A percentile compares a stretch with the other conserved stretches of the same genome.
phyloP scores from a whole-genome alignment of 345 rosid species.

The Dovyalis caffra region DNA sequence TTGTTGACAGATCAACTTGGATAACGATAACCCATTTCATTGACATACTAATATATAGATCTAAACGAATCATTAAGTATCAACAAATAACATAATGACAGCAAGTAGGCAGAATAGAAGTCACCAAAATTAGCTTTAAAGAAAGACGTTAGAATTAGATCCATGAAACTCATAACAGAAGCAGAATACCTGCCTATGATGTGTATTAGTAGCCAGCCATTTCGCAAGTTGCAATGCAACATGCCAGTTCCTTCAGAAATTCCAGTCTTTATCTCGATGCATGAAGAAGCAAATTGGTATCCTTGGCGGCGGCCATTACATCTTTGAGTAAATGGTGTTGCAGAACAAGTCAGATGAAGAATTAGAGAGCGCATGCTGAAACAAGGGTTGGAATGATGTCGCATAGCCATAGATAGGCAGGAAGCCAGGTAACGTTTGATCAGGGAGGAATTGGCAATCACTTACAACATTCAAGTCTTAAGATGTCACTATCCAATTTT shows the following conservation, averaged over 20 bases:
- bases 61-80: conserved; percentile 6
- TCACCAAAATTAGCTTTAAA: conserved; percentile 19
- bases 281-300: conserved; percentile 23
- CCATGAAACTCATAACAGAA: conserved; percentile 33
- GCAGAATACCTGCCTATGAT: conserved; percentile 59
- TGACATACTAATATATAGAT: background rate
- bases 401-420: background rate
- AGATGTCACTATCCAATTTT: conserved; percentile 4
- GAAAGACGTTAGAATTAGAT: conserved; percentile 21
- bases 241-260: conserved; percentile 26
- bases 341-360: conserved; percentile 7
- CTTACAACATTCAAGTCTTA: conserved; percentile 1
- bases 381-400: background rate
- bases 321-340: conserved; percentile 17
- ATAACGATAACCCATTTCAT: background rate
- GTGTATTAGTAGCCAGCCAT: conserved; percentile 33
- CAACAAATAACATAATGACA: conserved; percentile 18
- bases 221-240: conserved; percentile 21
- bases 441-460: background rate
- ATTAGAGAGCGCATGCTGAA: background rate
- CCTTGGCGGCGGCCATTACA: conserved; percentile 6
- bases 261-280: conserved; percentile 17
- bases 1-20: background rate
- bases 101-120: conserved; percentile 4
- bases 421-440: background rate